These are phyloP conservation scores for Acer campestre DNA, from an alignment of 345 rosid species.

Conservation along the genomic window DNA sequence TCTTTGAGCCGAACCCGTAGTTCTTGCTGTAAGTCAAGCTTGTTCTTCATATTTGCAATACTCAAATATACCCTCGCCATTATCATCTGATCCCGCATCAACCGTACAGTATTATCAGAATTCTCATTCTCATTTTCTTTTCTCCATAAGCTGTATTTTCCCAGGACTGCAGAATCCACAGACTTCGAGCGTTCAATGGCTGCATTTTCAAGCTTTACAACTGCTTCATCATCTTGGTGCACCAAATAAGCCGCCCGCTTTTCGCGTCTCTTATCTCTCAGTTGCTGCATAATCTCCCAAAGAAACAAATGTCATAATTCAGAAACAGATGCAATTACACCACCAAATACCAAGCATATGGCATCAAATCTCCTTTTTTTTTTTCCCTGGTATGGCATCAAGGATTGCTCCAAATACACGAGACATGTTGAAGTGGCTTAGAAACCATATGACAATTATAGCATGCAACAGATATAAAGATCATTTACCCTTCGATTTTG, in stretches of 20 bases:
- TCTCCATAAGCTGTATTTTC: conserved; percentile 96
- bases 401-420: conserved; percentile 2
- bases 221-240: conserved; percentile 68
- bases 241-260: conserved; percentile 74
- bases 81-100: conserved; percentile 93
- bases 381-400: background rate
- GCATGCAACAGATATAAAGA: conserved; percentile 14
- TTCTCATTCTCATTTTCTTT: conserved; percentile 89
- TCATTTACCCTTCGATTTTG: conserved; percentile 71
- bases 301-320: conserved; percentile 2
- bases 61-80: conserved; percentile 89
- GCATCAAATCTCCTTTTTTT: conserved; percentile 7
- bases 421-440: conserved; percentile 4
- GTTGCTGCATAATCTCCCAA: conserved; percentile 60
- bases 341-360: background rate
- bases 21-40: conserved; percentile 65
- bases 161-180: conserved; percentile 93
- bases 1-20: conserved; percentile 82
- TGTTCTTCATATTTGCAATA: conserved; percentile 81
- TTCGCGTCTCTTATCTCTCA: conserved; percentile 82
- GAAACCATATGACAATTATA: background rate
- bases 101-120: conserved; percentile 79
- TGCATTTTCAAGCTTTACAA: conserved; percentile 85
- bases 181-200: conserved; percentile 94
- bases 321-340: conserved; percentile 9